These are phyloP conservation scores for Mortierella hygrophila DNA, from an alignment of 192 early-diverging fungal genomes.

Conservation along the genomic window DNA sequence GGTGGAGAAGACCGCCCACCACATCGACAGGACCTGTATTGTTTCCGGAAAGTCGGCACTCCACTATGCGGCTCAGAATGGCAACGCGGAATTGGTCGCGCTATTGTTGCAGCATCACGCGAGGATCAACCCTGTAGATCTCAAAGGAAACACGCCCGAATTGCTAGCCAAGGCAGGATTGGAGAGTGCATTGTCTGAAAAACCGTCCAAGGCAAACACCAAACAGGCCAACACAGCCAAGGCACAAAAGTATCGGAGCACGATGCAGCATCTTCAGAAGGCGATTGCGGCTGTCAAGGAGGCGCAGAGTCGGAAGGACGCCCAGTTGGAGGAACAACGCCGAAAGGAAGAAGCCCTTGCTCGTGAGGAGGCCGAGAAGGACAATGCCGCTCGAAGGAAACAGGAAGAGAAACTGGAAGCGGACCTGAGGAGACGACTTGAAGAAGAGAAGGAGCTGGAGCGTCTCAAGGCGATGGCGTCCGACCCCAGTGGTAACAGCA, in stretches of 20 bases:
- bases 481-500: constrained; percentile 45
- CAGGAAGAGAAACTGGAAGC: constrained; percentile 58
- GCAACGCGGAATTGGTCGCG: constrained; percentile 44
- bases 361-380: constrained; percentile 52
- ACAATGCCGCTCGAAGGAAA: constrained; percentile 52
- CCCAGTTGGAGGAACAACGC: constrained; percentile 65
- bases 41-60: constrained; percentile 40
- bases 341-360: constrained; percentile 62
- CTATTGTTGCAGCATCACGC: constrained; percentile 51
- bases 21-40: constrained; percentile 55
- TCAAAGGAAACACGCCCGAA: constrained; percentile 53
- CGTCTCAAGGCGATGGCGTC: constrained; percentile 48
- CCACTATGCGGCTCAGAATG: constrained; percentile 52
- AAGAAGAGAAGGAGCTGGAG: constrained; percentile 58
- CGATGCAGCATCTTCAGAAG: constrained; percentile 50
- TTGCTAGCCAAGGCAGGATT: constrained; percentile 40
- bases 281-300: constrained; percentile 38
- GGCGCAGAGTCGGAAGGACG: constrained; percentile 64
- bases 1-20: constrained; percentile 47
- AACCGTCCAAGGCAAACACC: constrained; percentile 29
- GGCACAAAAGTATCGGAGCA: constrained; percentile 33
- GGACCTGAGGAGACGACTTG: constrained; percentile 41
- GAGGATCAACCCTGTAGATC: constrained; percentile 45
- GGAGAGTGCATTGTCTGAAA: constrained; percentile 37
- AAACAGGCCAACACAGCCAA: constrained; percentile 30